Evolutionary conservation across 2,329 filamentous ascomycete genomes (phyloP).

Genomic region (Emergomyces africanus): DNA sequence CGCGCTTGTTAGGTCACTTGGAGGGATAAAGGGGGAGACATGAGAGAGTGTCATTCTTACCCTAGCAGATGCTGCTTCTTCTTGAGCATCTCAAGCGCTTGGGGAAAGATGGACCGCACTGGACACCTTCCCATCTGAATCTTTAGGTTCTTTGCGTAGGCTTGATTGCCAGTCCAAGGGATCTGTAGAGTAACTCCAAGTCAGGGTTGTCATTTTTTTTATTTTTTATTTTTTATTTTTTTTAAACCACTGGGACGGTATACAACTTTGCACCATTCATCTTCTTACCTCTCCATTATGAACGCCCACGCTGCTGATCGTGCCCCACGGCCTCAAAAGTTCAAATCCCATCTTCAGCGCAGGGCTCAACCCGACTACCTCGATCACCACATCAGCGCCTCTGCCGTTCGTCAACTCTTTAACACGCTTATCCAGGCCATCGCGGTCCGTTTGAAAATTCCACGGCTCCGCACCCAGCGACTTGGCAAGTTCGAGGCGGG

Average conservation of each 20-base stretch:
- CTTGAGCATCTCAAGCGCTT: conserved; percentile 52
- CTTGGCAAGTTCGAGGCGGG: conserved; percentile 59
- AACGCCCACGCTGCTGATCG: conserved; percentile 62
- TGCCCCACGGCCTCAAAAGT: conserved; percentile 57
- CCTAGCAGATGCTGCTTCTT: conserved; percentile 53
- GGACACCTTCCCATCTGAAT: conserved; percentile 68
- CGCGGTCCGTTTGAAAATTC: conserved; percentile 58
- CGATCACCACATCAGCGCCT: conserved; percentile 74
- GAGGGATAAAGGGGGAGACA: conserved; percentile 5
- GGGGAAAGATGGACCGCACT: conserved; percentile 55
- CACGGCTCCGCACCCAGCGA: conserved; percentile 68
- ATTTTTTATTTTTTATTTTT: neutral
- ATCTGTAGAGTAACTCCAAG: conserved; percentile 33
- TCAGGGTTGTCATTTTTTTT: neutral
- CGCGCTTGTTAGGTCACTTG: conserved; percentile 11
- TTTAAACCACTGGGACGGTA: neutral
- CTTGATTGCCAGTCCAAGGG: conserved; percentile 53
- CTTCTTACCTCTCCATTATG: conserved; percentile 55
- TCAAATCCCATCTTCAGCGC: conserved; percentile 61
- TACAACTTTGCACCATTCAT: neutral
- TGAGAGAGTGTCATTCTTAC: conserved; percentile 40
- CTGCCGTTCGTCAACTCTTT: conserved; percentile 64
- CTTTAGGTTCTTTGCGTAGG: conserved; percentile 55
- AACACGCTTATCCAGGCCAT: conserved; percentile 54
- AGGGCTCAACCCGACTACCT: conserved; percentile 59